phyloP scores from a whole-genome alignment of 2,329 filamentous ascomycete genomes.

The Ascochyta rabiei region DNA sequence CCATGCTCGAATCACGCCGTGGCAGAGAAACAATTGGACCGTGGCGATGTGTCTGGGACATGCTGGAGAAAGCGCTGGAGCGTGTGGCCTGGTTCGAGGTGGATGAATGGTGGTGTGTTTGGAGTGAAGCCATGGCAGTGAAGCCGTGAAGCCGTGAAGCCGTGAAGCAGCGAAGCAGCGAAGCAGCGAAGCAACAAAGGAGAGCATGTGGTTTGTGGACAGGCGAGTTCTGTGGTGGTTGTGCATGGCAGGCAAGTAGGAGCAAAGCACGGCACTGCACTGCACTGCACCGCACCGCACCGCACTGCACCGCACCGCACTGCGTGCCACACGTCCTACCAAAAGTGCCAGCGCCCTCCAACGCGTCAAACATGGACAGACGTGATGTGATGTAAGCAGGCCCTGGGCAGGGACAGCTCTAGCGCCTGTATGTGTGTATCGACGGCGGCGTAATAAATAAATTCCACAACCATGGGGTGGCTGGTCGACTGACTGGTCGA shows the following conservation, averaged over 20 bases:
- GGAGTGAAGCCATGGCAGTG: no score
- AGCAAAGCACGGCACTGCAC: no score
- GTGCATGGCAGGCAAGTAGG: background rate
- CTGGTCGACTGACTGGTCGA: constrained; percentile 8
- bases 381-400: constrained; percentile 4
- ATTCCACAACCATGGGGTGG: constrained; percentile 10
- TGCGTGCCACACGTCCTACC: background rate
- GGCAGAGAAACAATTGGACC: constrained; percentile 33
- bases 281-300: no score
- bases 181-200: no score
- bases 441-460: constrained; percentile 11
- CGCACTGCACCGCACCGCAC: no score
- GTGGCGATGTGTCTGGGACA: constrained; percentile 10
- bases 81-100: background rate
- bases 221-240: no score
- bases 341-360: background rate
- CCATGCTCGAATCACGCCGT: constrained; percentile 21
- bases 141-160: background rate
- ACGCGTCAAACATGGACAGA: background rate
- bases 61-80: constrained; percentile 1
- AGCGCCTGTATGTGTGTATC: constrained; percentile 12
- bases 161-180: background rate
- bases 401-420: background rate
- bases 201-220: no score
- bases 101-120: background rate